These are phyloP conservation scores for Boletus bicolor DNA, from an alignment of 768 basidiomycete species.

Conservation along the genomic window DNA sequence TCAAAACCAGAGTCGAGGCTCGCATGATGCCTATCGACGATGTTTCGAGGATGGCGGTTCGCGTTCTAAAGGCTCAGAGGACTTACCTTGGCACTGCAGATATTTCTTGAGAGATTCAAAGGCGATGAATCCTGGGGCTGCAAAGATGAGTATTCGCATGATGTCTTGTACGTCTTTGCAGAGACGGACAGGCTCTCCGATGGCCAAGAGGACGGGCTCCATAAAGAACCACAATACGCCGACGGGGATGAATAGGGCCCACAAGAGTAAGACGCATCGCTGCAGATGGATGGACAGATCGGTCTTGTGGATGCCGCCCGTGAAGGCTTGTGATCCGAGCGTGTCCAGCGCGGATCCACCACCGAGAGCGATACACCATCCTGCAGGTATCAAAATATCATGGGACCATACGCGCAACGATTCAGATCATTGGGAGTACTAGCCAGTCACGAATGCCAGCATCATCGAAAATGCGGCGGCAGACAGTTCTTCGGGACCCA, in stretches of 20 bases:
- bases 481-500: constrained; percentile 68
- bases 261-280: constrained; percentile 62
- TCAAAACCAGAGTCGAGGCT: constrained; percentile 61
- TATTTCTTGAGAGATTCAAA: constrained; percentile 80
- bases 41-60: not conserved
- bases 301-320: constrained; percentile 54
- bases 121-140: constrained; percentile 70
- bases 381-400: constrained; percentile 42
- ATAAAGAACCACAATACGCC: constrained; percentile 61
- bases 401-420: constrained; percentile 46
- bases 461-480: constrained; percentile 72
- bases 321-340: constrained; percentile 74
- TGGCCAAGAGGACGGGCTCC: constrained; percentile 55
- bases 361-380: constrained; percentile 74
- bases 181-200: constrained; percentile 59
- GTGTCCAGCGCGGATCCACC: constrained; percentile 80
- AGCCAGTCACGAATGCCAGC: constrained; percentile 77
- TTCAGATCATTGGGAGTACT: constrained; percentile 38
- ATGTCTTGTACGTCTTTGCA: constrained; percentile 62
- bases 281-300: constrained; percentile 73
- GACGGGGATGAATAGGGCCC: constrained; percentile 62
- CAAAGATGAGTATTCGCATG: constrained; percentile 59
- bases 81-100: constrained; percentile 71
- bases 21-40: constrained; percentile 62
- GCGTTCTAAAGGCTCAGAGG: not conserved